Evolutionary conservation across 495 filamentous ascomycete species (phyloP), one percentile per base, ranked within the genome.

Genomic region (Cladorrhinum samala): DNA sequence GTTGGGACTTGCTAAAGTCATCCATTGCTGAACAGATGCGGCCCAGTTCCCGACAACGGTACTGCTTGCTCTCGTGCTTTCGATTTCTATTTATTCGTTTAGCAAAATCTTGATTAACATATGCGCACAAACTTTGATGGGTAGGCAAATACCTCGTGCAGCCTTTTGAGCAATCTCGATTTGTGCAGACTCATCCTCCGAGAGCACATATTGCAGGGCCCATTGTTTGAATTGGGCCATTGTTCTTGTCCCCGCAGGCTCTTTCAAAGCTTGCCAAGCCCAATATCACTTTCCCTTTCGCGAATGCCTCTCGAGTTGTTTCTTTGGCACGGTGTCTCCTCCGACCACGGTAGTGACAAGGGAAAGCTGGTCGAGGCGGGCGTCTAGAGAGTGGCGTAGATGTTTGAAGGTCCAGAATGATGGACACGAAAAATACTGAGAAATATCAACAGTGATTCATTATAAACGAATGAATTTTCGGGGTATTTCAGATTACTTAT

Each of bases 161-260:
- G 73, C 74, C 44, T 72, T 68, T 48, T 68, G 58, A 23, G 62
- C 60, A 52, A 77, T 64, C 24, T 52, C 59, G 23, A 52, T 53
- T 42, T 65, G 67, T 25, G 56, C 56, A 7, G 62, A 56, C 23
- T 68, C 65, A 14, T 74, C 71, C 41, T 77, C 74, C 3, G 70
- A 56, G 52, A 77, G 73, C 49, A 77, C 74, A 60, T 75, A 77
- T 51, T 74, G 61, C 49, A 76, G 60, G 33, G 74, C 74, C 59
- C 69, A 72, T 43, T 74, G 68, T 46, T 71, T 72, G 53, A 75
- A 77, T 54, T 60, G 69, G 21, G 70, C 70, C 73, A 75, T 75
- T 49, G 44, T 64, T 23, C 17, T 9, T 24, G 18, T 45, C 20
- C 14, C 16, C 14, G 23, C 20, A 13, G 42, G 6, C 2, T 13